Evolutionary conservation across 768 basidiomycete genomes (phyloP), one percentile per base, ranked within the genome.

Genomic region (Panaeolus cyanescens): DNA sequence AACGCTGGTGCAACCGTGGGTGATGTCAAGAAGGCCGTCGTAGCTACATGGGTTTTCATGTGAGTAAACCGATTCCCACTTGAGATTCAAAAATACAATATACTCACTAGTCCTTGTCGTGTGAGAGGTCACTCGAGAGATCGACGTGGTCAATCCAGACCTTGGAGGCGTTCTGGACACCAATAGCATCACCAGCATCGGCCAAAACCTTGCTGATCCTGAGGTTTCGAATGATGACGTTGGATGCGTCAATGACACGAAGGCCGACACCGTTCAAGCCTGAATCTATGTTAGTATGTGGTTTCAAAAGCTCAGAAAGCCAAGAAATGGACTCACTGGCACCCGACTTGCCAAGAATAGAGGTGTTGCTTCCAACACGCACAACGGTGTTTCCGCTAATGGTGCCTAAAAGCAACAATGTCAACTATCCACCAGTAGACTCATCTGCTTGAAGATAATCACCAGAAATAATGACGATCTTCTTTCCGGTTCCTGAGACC

Each of bases 131-230:
- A 32, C 72, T 74, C 53, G 75, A 76, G 50, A 79, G 70, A 62
- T 79, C 78, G 50, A 68, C 62, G 58, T 79, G 78, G 67, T 79
- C 77, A 56, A 79, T 59, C 76, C 76, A 79, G 25, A 79, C 76
- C 60, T 79, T 71, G 56, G 63, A n/a, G n/a, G n/a, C n/a, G n/a
- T n/a, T n/a, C n/a, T n/a, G n/a, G n/a, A n/a, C n/a, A n/a, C n/a
- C n/a, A 66, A 82, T 71, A 22, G 79, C 79, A 67, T 82, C 81
- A 32, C 80, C 80, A 50, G 74, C 75, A 1, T 58, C 64, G 19
- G 80, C 80, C 1, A 81, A 67, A 32, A 82, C 81, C 67, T 81
- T 82, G 28, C 77, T 76, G 55, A 82, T 77, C 64, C 79, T 81
- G n/a, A n/a, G n/a, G n/a, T n/a, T n/a, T n/a, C n/a, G n/a, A n/a